Evolutionary conservation across 2,329 filamentous ascomycete genomes (phyloP).

Genomic region (Monosporascus sp.): DNA sequence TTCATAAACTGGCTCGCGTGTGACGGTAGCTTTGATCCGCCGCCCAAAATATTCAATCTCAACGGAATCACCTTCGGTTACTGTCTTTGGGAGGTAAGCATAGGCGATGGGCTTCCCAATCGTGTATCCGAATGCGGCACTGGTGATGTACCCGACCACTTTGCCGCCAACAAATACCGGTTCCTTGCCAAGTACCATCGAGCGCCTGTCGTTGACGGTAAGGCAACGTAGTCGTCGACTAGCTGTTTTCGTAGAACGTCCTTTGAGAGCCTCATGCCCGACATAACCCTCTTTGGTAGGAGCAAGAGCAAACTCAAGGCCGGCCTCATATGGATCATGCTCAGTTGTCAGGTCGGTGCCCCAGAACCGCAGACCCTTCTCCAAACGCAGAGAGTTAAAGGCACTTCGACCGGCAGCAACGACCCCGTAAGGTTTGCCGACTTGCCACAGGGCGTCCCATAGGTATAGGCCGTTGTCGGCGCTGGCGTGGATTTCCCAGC

Average conservation of each 20-base stretch:
- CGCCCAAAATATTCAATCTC: constrained; percentile 59
- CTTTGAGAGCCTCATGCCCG: constrained; percentile 44
- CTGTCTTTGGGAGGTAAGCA: constrained; percentile 46
- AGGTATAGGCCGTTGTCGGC: constrained; percentile 53
- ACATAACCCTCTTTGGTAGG: constrained; percentile 43
- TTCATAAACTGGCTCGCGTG: constrained; percentile 43
- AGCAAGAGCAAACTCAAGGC: constrained; percentile 46
- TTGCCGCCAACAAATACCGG: constrained; percentile 48
- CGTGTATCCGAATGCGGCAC: constrained; percentile 55
- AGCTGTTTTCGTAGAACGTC: constrained; percentile 30
- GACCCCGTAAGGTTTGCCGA: constrained; percentile 49
- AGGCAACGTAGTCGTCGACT: constrained; percentile 41
- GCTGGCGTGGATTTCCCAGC: constrained; percentile 58
- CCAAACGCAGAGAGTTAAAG: constrained; percentile 53
- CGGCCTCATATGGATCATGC: constrained; percentile 56
- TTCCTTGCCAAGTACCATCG: constrained; percentile 57
- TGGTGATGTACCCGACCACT: constrained; percentile 53
- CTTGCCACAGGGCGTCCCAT: constrained; percentile 54
- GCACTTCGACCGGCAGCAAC: constrained; percentile 54
- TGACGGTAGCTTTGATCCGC: constrained; percentile 48
- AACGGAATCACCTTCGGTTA: constrained; percentile 43
- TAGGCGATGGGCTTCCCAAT: constrained; percentile 55
- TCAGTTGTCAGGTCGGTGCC: constrained; percentile 56
- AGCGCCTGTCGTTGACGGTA: constrained; percentile 49
- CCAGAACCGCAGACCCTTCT: constrained; percentile 54